Percentiles rank a stretch among this genome's conserved stretches.
Evolutionary conservation across 306 rosid species (phyloP).

Genomic region (Castanea crenata): DNA sequence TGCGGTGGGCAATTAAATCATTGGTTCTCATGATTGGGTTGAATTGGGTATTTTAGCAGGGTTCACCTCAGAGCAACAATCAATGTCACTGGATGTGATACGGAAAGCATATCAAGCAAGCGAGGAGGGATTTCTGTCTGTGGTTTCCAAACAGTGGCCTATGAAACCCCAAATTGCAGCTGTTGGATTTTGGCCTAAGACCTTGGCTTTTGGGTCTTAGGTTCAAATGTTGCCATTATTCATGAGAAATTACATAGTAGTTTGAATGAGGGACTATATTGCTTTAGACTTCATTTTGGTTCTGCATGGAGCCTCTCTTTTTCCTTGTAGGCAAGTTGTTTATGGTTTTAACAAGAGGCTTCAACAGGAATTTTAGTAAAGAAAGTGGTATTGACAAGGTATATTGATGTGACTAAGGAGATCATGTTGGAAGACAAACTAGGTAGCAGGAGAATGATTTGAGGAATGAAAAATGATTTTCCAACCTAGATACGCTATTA

Average conservation of each 20-base stretch:
- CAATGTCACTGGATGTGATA: slow-evolving; percentile 82
- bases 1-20: slow-evolving; percentile 1
- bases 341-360: neutral
- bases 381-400: no score
- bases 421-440: neutral
- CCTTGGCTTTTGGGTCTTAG: neutral
- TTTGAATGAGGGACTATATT: neutral
- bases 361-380: no score
- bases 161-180: slow-evolving; percentile 88
- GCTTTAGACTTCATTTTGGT: neutral
- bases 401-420: no score
- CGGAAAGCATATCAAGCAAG: slow-evolving; percentile 91
- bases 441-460: no score
- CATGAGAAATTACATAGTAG: neutral
- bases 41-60: slow-evolving; percentile 34
- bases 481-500: no score
- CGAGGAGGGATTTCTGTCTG: slow-evolving; percentile 80
- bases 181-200: slow-evolving; percentile 42
- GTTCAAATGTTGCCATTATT: neutral
- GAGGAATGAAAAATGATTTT: no score
- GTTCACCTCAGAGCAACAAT: slow-evolving; percentile 73
- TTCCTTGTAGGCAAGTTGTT: neutral
- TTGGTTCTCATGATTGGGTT: slow-evolving; percentile 14
- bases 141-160: slow-evolving; percentile 81
- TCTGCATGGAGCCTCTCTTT: neutral